Conservation (phyloP, 2,329 filamentous ascomycete genomes). For the Aspergillus texensis region DNA sequence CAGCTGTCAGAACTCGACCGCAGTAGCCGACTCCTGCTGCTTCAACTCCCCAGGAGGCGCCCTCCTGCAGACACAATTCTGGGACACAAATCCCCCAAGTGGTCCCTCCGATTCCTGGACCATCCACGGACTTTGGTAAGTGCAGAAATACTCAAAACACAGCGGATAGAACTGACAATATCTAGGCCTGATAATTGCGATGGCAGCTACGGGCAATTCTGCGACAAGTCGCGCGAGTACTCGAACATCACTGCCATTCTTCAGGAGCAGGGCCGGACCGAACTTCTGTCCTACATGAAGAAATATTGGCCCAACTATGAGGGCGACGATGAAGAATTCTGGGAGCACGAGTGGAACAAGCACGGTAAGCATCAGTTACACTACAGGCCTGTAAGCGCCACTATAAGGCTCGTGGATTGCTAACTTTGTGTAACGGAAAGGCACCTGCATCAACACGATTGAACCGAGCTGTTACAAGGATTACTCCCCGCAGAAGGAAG, state of each 20-base stretch:
- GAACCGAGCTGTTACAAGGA: constrained; percentile 65
- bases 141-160: background rate
- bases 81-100: constrained; percentile 58
- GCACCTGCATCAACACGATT: constrained; percentile 72
- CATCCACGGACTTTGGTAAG: constrained; percentile 59
- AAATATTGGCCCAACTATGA: constrained; percentile 63
- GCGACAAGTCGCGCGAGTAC: constrained; percentile 58
- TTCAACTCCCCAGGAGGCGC: constrained; percentile 62
- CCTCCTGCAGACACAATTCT: constrained; percentile 62
- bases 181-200: constrained; percentile 57
- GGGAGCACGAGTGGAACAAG: constrained; percentile 73
- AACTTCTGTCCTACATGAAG: constrained; percentile 60
- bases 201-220: constrained; percentile 59
- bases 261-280: constrained; percentile 49
- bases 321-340: constrained; percentile 60
- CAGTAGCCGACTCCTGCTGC: constrained; percentile 56
- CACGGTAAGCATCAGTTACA: constrained; percentile 49
- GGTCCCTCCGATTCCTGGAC: constrained; percentile 61
- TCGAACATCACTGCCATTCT: constrained; percentile 61
- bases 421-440: constrained; percentile 11
- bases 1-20: constrained; percentile 59
- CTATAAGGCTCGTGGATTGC: background rate
- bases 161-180: background rate
- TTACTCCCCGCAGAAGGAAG: constrained; percentile 58
- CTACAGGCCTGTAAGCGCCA: background rate